phyloP scores from a whole-genome alignment of 1,284 basidiomycete species.

The Chondrostereum purpureum region DNA sequence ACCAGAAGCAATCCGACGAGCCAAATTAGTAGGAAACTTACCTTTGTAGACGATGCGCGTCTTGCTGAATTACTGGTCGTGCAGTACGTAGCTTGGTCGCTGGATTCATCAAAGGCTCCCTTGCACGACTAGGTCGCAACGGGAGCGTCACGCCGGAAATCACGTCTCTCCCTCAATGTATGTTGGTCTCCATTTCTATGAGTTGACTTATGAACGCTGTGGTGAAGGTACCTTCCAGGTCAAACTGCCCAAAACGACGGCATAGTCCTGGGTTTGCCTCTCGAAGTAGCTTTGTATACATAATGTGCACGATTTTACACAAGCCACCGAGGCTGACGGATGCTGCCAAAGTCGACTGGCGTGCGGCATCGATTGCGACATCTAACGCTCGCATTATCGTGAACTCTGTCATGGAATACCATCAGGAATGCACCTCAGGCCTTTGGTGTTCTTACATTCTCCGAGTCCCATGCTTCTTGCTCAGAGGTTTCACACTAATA shows the following conservation, averaged over 20 bases:
- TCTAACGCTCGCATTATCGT: too few relatives aligned
- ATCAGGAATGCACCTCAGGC: too few relatives aligned
- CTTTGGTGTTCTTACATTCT: too few relatives aligned
- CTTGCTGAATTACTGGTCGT: constrained; percentile 4
- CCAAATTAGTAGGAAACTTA: constrained; percentile 53
- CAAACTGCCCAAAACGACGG: constrained; percentile 53
- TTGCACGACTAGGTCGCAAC: constrained; percentile 71
- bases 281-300: too few relatives aligned
- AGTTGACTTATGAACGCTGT: constrained; percentile 5
- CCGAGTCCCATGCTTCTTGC: too few relatives aligned
- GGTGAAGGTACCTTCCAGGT: constrained; percentile 71
- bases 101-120: constrained; percentile 79
- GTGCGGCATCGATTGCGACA: too few relatives aligned
- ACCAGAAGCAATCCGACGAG: constrained; percentile 65
- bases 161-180: constrained; percentile 80
- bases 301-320: too few relatives aligned
- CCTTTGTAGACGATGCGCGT: not conserved
- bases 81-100: constrained; percentile 74
- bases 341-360: too few relatives aligned
- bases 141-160: constrained; percentile 74
- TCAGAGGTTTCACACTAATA: too few relatives aligned
- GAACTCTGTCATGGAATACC: too few relatives aligned
- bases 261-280: too few relatives aligned
- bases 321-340: too few relatives aligned
- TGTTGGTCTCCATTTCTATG: constrained; percentile 19